Conservation (phyloP, 352 stramenopile genomes). For the Phytophthora multivora region DNA sequence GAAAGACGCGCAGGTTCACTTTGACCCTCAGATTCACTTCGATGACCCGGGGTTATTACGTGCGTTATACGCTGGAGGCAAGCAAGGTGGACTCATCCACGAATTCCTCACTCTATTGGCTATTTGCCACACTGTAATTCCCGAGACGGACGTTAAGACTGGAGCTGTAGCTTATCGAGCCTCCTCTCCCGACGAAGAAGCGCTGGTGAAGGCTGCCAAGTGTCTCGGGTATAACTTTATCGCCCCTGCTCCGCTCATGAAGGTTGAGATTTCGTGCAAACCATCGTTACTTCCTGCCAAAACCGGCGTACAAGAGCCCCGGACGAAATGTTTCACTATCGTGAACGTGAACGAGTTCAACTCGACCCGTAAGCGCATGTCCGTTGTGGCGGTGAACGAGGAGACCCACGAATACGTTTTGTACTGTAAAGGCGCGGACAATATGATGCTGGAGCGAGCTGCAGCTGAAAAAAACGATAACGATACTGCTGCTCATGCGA, state of each 20-base stretch:
- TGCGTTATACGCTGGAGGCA: conserved; percentile 39
- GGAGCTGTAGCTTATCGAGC: conserved; percentile 47
- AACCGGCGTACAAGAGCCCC: conserved; percentile 1
- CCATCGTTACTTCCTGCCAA: conserved; percentile 23
- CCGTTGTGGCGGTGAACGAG: conserved; percentile 87
- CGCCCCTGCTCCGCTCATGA: conserved; percentile 49
- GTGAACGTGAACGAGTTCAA: conserved; percentile 88
- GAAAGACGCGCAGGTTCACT: conserved; percentile 52
- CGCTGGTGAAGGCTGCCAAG: conserved; percentile 64
- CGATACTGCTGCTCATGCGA: conserved; percentile 17
- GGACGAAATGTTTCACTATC: conserved; percentile 50
- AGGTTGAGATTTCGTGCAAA: conserved; percentile 59
- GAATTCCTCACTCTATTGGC: conserved; percentile 67
- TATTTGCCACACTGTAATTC: conserved; percentile 74
- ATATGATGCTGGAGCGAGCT: conserved; percentile 78
- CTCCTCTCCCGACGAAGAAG: conserved; percentile 73
- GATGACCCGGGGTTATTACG: conserved; percentile 51
- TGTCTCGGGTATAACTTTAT: conserved; percentile 68
- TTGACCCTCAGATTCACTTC: conserved; percentile 57
- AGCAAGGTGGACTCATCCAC: conserved; percentile 45
- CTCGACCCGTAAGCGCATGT: conserved; percentile 98
- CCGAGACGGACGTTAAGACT: conserved; percentile 67
- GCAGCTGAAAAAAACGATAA: conserved; percentile 11
- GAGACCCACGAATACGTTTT: conserved; percentile 52
- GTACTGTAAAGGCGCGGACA: conserved; percentile 86